Evolutionary conservation across 371 early-diverging fungal species (phyloP), one percentile per base, ranked within the genome.

Genomic region (Smittium mucronatum): DNA sequence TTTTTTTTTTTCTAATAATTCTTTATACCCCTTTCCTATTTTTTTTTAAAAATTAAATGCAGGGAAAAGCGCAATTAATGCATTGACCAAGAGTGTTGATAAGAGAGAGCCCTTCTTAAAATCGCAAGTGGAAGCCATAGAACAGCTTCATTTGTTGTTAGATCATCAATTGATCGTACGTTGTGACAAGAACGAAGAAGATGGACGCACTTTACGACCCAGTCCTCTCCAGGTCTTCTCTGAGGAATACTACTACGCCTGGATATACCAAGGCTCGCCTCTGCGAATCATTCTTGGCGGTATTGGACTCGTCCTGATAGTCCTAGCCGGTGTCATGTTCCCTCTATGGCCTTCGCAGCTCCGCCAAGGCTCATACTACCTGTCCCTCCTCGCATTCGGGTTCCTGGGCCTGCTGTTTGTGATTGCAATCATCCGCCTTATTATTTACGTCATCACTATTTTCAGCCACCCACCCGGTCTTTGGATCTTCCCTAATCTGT

Each of bases 401-500:
- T 80, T 99, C 63, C 79, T 99, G 58, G 94, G 93, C 30, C 81
- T 96, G 57, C 88, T 99, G 73, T 87, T 98, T 78, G 90, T 84
- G 32, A 82, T 95, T 70, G 92, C 92, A 1, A 84, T 99, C 65
- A 80, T 99, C 31, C 85, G 99, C 29, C 78, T 97, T 63, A 87
- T 97, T 63, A 73, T 99, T 30, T 99, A 91, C 82, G 73, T 91
- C 64, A 83, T 91, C 29, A 86, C 93, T 63, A 84, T 89, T 65
- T 80, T 89, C 16, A 77, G 87, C 5, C 81, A 87, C 36, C 88
- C 93, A 47, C 90, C 91, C 68, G 95, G 96, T 57, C 87, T 98
- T 73, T 99, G 99, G 99, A 75, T 99, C n/a, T 99, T 98, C 84
- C 99, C 99, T 47, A 98, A 99, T 75, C 79, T 99, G 72, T 99